Base-by-base conservation (phyloP, 2,329 filamentous ascomycete species). In the Pseudocercospora fijiensis region DNA sequence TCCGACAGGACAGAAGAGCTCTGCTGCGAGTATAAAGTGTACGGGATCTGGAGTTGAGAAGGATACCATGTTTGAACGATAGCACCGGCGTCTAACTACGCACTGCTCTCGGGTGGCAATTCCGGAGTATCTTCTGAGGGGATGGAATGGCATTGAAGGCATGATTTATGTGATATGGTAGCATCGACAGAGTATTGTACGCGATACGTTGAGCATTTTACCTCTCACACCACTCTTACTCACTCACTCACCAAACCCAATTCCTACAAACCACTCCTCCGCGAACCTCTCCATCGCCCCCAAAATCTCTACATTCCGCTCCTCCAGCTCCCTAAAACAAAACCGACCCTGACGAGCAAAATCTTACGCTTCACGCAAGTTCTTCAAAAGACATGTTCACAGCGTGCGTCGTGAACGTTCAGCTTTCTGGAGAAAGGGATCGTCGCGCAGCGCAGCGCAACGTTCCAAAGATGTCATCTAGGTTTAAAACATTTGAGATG, bases 31-130 rank as follows among this genome's bases (percentile, higher is more conserved):
- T 62, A 58, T 65, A 11, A 68, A 63, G 68, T 68, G 62, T 65
- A 67, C 30, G 65, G 67, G 63, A 28, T 64, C 60, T 20, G 68
- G 69, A 45, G 63, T 71, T 52, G 70, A 73, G 63, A 76, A 75
- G 72, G 74, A 71, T 67, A 77, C 70, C 6, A 74, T 77, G 72
- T 77, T 77, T 71, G 75, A 77, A 69, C 72, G 74, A 65, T 76
- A 70, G 62, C 59, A 20, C 47, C 57, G n/a, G 26, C 22, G 49
- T 53, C 16, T 20, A 7, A 4, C 1, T 10, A n/a, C 5, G 13
- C 13, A 1, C 37, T 18, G 37, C 37, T 41, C 37, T 41, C 37
- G 2, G 16, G 37, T 16, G 16, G 37, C 4, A 7, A 41, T 1
- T 5, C 16, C 5, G 37, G 37, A 41, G 37, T n/a, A n/a, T 53